Percentiles rank a stretch among this genome's conserved stretches.
phyloP scores from a whole-genome alignment of 768 basidiomycete species.

The Phylloporus rhodoxanthus region DNA sequence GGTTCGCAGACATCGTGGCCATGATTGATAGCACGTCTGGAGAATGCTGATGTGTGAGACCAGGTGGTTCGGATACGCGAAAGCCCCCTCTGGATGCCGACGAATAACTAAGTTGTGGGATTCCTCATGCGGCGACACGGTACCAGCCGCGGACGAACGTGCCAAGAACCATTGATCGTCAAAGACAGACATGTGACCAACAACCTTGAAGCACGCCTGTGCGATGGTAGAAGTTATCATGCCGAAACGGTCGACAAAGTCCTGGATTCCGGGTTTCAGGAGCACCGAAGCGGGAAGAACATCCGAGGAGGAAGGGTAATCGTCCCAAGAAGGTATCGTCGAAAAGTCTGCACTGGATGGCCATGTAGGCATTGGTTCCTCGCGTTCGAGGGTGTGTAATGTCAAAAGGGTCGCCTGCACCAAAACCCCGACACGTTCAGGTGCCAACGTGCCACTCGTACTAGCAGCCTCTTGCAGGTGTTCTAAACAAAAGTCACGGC shows the following conservation, averaged over 20 bases:
- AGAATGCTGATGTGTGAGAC: slow-evolving; percentile 64
- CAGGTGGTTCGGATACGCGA: slow-evolving; percentile 62
- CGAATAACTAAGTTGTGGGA: slow-evolving; percentile 61
- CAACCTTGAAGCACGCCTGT: slow-evolving; percentile 50
- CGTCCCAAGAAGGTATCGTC: slow-evolving; percentile 44
- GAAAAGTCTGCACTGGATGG: slow-evolving; percentile 69
- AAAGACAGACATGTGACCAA: slow-evolving; percentile 75
- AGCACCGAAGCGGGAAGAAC: slow-evolving; percentile 50
- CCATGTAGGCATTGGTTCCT: slow-evolving; percentile 67
- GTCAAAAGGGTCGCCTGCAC: slow-evolving; percentile 75
- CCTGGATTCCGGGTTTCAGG: slow-evolving; percentile 61
- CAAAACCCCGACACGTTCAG: slow-evolving; percentile 70
- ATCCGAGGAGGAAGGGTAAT: slow-evolving; percentile 68
- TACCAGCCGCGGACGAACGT: slow-evolving; percentile 34
- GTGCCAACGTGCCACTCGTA: slow-evolving; percentile 45
- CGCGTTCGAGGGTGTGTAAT: slow-evolving; percentile 65
- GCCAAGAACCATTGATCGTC: slow-evolving; percentile 78
- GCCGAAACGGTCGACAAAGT: slow-evolving; percentile 64
- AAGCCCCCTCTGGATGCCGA: slow-evolving; percentile 55
- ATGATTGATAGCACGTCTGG: slow-evolving; percentile 71
- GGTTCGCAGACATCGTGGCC: slow-evolving; percentile 74
- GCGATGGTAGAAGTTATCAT: slow-evolving; percentile 54
- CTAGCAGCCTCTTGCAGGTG: slow-evolving; percentile 65
- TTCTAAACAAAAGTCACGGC: slow-evolving; percentile 74
- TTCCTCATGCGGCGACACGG: slow-evolving; percentile 58